Percentiles rank a stretch among this genome's conserved stretches.
Evolutionary conservation across 345 rosid species (phyloP).

Genomic region (Crucihimalaya himalaica): DNA sequence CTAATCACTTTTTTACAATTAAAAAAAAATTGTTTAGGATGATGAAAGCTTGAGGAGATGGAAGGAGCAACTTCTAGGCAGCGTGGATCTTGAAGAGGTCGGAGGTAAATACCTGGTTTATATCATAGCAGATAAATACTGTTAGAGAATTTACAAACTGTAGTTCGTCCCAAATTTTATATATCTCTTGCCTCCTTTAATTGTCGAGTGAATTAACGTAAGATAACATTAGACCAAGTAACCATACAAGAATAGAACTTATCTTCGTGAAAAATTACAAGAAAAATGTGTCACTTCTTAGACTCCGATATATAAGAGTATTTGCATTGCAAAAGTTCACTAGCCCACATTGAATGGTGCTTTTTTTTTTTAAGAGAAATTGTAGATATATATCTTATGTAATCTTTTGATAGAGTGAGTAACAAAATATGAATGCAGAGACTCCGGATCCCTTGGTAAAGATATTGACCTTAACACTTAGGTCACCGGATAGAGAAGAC

Average conservation of each 20-base stretch:
- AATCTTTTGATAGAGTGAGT: slow-evolving; percentile 8
- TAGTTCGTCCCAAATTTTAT: neutral
- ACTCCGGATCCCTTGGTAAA: slow-evolving; percentile 82
- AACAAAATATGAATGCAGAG: slow-evolving; percentile 49
- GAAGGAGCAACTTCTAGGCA: slow-evolving; percentile 79
- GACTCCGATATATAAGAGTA: neutral
- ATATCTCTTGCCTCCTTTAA: neutral
- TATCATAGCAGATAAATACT: neutral
- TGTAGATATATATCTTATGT: neutral
- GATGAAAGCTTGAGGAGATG: slow-evolving; percentile 84
- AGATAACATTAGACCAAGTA: neutral
- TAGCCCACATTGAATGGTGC: neutral
- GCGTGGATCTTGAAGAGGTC: slow-evolving; percentile 46
- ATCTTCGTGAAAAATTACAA: neutral
- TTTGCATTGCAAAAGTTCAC: neutral
- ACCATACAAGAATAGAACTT: neutral
- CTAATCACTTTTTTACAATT: neutral
- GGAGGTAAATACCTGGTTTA: slow-evolving; percentile 32
- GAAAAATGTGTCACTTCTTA: neutral
- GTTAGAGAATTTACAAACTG: slow-evolving; percentile 1
- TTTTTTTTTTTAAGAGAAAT: neutral
- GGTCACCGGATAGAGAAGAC: slow-evolving; percentile 71
- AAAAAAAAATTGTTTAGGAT: slow-evolving; percentile 45
- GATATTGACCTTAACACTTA: slow-evolving; percentile 65
- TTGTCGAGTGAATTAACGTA: neutral